Evolutionary conservation across 768 basidiomycete species (phyloP).

Genomic region (Collybia mongolica): DNA sequence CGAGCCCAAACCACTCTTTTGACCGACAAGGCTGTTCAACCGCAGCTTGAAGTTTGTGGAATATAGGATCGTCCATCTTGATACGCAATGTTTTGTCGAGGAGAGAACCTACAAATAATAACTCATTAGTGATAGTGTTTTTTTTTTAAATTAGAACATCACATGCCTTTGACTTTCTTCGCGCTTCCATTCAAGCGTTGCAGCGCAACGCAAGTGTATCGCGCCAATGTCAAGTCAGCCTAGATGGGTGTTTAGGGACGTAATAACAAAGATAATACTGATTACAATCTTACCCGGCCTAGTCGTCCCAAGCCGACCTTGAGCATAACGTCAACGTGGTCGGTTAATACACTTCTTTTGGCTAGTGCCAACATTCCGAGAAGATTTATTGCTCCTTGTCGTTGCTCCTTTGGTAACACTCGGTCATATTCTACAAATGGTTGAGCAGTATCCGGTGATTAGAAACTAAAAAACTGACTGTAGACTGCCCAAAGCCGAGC

Average conservation of each 20-base stretch:
- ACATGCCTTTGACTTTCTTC: slow-evolving; percentile 92
- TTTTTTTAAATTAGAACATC: slow-evolving; percentile 1
- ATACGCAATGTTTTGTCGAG: slow-evolving; percentile 83
- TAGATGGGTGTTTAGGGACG: slow-evolving; percentile 24
- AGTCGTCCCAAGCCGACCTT: slow-evolving; percentile 82
- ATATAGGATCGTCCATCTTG: slow-evolving; percentile 85
- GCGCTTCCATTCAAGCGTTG: slow-evolving; percentile 91
- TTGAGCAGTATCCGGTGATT: neutral
- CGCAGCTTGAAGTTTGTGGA: slow-evolving; percentile 78
- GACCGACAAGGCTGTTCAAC: slow-evolving; percentile 79
- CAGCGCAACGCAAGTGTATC: slow-evolving; percentile 92
- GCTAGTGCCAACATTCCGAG: slow-evolving; percentile 97
- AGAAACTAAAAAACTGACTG: slow-evolving; percentile 47
- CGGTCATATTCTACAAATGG: slow-evolving; percentile 60
- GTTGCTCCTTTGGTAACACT: slow-evolving; percentile 75
- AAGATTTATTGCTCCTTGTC: slow-evolving; percentile 94
- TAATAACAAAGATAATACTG: neutral
- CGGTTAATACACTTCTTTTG: slow-evolving; percentile 67
- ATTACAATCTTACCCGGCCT: slow-evolving; percentile 60
- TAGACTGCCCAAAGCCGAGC: slow-evolving; percentile 96
- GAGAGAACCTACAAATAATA: slow-evolving; percentile 63
- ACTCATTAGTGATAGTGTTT: neutral
- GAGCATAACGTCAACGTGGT: slow-evolving; percentile 82
- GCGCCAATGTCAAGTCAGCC: slow-evolving; percentile 86
- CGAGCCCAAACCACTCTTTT: slow-evolving; percentile 95